Evolutionary conservation across 306 rosid species (phyloP).

Genomic region (Trifolium subterraneum): DNA sequence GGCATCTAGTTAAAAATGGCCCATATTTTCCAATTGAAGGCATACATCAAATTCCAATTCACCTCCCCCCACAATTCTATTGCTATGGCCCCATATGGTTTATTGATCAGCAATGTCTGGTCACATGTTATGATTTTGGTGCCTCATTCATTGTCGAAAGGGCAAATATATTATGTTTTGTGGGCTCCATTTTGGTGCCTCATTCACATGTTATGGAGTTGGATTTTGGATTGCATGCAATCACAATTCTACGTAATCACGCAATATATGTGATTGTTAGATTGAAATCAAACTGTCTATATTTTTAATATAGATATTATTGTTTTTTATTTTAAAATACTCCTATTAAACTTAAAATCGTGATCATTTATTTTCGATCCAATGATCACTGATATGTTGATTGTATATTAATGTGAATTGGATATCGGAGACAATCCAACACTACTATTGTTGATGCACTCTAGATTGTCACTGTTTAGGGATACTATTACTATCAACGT

Average conservation of each 20-base stretch:
- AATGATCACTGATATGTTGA: not conserved
- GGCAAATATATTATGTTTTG: not conserved
- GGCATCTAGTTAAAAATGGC: constrained; percentile 40
- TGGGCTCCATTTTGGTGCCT: not conserved
- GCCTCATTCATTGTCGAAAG: not conserved
- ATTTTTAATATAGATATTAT: too few relatives aligned
- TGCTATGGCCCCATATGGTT: not conserved
- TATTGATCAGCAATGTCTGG: not conserved
- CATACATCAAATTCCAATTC: constrained; percentile 12
- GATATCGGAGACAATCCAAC: not conserved
- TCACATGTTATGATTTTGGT: not conserved
- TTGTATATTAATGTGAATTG: too few relatives aligned
- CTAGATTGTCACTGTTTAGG: constrained; percentile 32
- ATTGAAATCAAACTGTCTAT: too few relatives aligned
- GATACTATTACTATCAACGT: constrained; percentile 36
- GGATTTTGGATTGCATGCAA: too few relatives aligned
- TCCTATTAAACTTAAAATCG: too few relatives aligned
- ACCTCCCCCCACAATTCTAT: not conserved
- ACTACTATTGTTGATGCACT: not conserved
- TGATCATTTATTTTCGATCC: too few relatives aligned
- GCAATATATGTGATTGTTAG: too few relatives aligned
- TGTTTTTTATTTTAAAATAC: too few relatives aligned
- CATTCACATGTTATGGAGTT: too few relatives aligned
- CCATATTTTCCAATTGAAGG: constrained; percentile 33
- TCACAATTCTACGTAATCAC: too few relatives aligned